Conservation (phyloP, 2,329 filamentous ascomycete species). For the Alternaria sp. region DNA sequence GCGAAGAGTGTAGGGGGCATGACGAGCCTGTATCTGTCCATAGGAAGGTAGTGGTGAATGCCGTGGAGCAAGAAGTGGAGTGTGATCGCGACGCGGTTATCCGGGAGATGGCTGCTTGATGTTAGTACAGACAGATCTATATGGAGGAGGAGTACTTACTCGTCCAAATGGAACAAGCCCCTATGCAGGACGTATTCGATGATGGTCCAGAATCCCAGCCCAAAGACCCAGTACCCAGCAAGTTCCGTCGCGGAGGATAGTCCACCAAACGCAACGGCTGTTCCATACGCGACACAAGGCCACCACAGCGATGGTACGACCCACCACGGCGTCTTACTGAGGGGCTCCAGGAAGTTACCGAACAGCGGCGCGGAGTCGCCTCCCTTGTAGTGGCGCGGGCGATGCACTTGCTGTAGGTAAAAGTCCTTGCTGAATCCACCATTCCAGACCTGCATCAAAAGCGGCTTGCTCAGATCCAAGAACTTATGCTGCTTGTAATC, state of each 20-base stretch:
- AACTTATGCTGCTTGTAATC: conserved; percentile 96
- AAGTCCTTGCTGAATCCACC: conserved; percentile 94
- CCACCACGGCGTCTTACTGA: conserved; percentile 95
- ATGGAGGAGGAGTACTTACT: conserved; percentile 62
- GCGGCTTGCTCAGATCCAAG: conserved; percentile 82
- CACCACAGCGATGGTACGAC: conserved; percentile 84
- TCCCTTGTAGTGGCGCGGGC: conserved; percentile 93
- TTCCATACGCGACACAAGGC: conserved; percentile 77
- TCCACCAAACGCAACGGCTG: conserved; percentile 66
- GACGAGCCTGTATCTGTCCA: conserved; percentile 96
- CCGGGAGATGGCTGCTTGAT: conserved; percentile 74
- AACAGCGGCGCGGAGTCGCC: conserved; percentile 92
- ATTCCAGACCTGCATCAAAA: conserved; percentile 86
- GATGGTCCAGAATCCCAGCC: conserved; percentile 83
- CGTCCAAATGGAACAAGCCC: conserved; percentile 91
- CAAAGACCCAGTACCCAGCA: conserved; percentile 70
- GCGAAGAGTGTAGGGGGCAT: conserved; percentile 94
- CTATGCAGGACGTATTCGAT: conserved; percentile 89
- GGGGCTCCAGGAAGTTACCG: conserved; percentile 97
- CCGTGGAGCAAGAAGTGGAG: conserved; percentile 93
- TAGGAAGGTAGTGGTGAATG: conserved; percentile 98
- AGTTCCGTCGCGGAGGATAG: conserved; percentile 56
- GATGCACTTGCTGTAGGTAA: conserved; percentile 94
- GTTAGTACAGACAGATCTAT: conserved; percentile 11
- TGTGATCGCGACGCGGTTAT: conserved; percentile 87